A percentile compares a stretch with the other conserved stretches of the same genome.
These are phyloP conservation scores for Dipodascus geniculatus DNA, from an alignment of 805 yeast species.

Conservation along the genomic window DNA sequence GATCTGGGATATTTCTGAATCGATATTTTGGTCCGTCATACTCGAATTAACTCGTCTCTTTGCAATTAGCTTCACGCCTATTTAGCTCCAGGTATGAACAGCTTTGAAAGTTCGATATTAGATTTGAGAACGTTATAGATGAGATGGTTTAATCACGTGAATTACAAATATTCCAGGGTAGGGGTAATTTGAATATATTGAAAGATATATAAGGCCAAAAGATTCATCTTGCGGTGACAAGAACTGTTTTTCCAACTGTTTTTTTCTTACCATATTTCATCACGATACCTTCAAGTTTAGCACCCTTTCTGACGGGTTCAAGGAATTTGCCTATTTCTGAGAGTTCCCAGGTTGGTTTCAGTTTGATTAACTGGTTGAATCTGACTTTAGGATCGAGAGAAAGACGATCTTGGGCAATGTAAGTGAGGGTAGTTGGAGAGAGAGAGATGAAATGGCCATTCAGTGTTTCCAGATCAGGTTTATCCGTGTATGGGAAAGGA, in stretches of 20 bases:
- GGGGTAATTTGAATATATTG: no score
- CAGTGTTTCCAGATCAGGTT: constrained; percentile 42
- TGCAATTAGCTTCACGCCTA: no score
- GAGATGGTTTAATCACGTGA: no score
- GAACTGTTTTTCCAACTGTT: constrained; percentile 31
- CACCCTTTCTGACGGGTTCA: constrained; percentile 41
- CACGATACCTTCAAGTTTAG: constrained; percentile 46
- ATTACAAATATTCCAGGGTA: not conserved
- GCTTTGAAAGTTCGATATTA: no score
- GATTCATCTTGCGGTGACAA: constrained; percentile 26
- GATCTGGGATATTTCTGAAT: constrained; percentile 12
- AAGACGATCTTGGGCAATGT: constrained; percentile 38
- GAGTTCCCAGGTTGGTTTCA: constrained; percentile 50
- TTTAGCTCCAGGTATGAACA: no score
- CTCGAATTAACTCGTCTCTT: not conserved
- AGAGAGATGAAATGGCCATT: constrained; percentile 46
- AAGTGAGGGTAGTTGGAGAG: constrained; percentile 33
- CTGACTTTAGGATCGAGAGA: constrained; percentile 38
- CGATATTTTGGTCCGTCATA: constrained; percentile 2
- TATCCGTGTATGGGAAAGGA: constrained; percentile 41
- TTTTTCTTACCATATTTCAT: constrained; percentile 51
- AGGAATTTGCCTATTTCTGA: constrained; percentile 54
- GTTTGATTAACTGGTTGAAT: constrained; percentile 38
- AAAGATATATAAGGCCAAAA: no score
- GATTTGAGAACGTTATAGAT: no score